Percentiles rank a stretch among this genome's conserved stretches.
Evolutionary conservation across 331 rosid species (phyloP).

Genomic region (Ulmus americana): DNA sequence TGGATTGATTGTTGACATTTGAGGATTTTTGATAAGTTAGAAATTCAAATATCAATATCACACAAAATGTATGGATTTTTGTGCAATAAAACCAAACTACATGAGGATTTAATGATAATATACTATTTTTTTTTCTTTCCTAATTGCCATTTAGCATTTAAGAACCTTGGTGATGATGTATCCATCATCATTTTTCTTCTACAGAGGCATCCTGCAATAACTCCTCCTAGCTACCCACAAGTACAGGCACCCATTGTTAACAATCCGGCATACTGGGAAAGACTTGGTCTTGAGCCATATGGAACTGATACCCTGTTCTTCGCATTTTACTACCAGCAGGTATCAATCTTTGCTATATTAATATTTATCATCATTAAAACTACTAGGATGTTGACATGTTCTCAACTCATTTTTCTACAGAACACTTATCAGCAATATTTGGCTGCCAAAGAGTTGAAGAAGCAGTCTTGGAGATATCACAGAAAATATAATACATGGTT

Average conservation of each 20-base stretch:
- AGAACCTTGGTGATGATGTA: not conserved
- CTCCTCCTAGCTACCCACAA: constrained; percentile 89
- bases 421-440: constrained; percentile 87
- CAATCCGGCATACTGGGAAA: constrained; percentile 95
- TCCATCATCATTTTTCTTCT: constrained; percentile 15
- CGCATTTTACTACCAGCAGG: constrained; percentile 96
- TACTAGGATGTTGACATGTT: not conserved
- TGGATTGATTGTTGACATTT: no score
- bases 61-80: no score
- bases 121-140: no score
- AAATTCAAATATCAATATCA: no score
- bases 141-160: no score
- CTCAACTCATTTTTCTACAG: constrained; percentile 32
- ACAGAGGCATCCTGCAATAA: constrained; percentile 74
- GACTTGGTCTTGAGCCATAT: constrained; percentile 56
- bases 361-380: not conserved
- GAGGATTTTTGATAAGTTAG: no score
- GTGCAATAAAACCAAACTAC: no score
- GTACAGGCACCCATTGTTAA: constrained; percentile 82
- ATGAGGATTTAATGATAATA: no score
- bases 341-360: constrained; percentile 22
- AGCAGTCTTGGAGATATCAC: constrained; percentile 98
- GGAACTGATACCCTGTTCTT: constrained; percentile 86
- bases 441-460: constrained; percentile 98
- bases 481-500: constrained; percentile 90